Evolutionary conservation across 257 asterid species (phyloP), one percentile per base, ranked within the genome.

Genomic region (Mentha longifolia): DNA sequence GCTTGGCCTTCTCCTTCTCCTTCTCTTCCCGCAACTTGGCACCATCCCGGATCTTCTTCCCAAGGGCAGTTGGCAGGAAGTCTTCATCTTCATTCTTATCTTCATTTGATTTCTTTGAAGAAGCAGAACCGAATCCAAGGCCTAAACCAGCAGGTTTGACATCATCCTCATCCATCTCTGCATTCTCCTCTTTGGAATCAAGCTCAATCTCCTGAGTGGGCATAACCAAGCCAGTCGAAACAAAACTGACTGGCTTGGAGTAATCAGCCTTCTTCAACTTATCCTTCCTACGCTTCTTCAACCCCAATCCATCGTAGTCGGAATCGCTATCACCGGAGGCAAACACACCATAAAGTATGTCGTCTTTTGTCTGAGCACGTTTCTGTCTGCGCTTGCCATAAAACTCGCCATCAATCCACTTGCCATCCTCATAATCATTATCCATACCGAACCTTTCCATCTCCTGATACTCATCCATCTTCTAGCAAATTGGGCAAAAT

Each of bases 401-500:
- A 66, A 81, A 92, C 25, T 92, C 97, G 6, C 86, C 91, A 17
- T 84, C 89, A 43, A 86, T 83, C 92, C 89, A 90, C 84, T 88
- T 88, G 25, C 81, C 89, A 60, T 84, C 96, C 43, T 92, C 97
- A 17, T 75, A 92, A 75, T 92, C 98, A 14, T 92, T 92, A 37
- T 90, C 97, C 92, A 88, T 81, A 13, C 87, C 85, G 60, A 92
- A 92, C 74, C 73, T 84, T 72, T 92, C 98, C 95, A 82, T 87
- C 37, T 92, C 94, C 79, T 88, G 97, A 76, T 82, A 51, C 25
- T 91, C 96, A 28, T 91, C 95, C 97, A 91, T 91, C 72, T 77
- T 78, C 59, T 6, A 42, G 13, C 5, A 61, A 63, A 49, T 62
- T 50, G 28, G 58, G 50, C 45, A 20, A 59, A 25, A 14, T 61